A percentile compares a stretch with the other conserved stretches of the same genome.
These are phyloP conservation scores for Polychytrium aggregatum DNA, from an alignment of 192 early-diverging fungal genomes.

Conservation along the genomic window DNA sequence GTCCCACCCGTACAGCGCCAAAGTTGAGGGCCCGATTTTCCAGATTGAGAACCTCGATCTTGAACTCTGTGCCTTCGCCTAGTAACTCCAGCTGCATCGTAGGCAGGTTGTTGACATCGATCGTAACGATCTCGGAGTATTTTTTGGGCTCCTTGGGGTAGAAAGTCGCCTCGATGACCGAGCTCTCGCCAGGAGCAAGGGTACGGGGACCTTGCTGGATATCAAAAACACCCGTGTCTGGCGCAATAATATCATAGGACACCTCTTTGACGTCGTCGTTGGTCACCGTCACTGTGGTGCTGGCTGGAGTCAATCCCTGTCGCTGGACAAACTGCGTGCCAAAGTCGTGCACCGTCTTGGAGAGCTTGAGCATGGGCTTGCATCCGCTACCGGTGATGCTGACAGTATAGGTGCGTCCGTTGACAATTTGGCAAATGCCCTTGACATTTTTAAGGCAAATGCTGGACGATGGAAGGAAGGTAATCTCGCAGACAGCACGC, in stretches of 20 bases:
- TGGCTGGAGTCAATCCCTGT: slow-evolving; percentile 23
- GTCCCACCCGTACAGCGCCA: slow-evolving; percentile 42
- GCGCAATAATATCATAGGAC: slow-evolving; percentile 22
- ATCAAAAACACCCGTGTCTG: slow-evolving; percentile 24
- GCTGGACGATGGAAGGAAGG: slow-evolving; percentile 24
- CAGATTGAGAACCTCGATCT: slow-evolving; percentile 26
- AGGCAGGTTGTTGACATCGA: slow-evolving; percentile 43
- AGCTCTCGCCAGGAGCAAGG: slow-evolving; percentile 28
- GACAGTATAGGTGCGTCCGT: slow-evolving; percentile 35
- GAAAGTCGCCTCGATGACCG: slow-evolving; percentile 27
- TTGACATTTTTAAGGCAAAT: slow-evolving; percentile 29
- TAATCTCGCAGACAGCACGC: slow-evolving; percentile 29
- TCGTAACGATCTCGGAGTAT: slow-evolving; percentile 36
- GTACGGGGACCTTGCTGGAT: slow-evolving; percentile 14
- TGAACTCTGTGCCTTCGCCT: slow-evolving; percentile 36
- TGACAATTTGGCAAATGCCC: slow-evolving; percentile 38
- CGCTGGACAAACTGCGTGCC: slow-evolving; percentile 38
- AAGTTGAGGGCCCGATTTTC: slow-evolving; percentile 37
- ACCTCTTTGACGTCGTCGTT: slow-evolving; percentile 44
- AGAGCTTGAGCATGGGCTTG: slow-evolving; percentile 31
- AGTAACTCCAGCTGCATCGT: slow-evolving; percentile 24
- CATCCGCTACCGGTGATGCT: slow-evolving; percentile 28
- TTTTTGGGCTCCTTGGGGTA: slow-evolving; percentile 28
- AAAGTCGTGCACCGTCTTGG: slow-evolving; percentile 27
- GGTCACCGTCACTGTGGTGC: slow-evolving; percentile 24